These are phyloP conservation scores for Amanita molliuscula DNA, from an alignment of 768 basidiomycete genomes.

Conservation along the genomic window DNA sequence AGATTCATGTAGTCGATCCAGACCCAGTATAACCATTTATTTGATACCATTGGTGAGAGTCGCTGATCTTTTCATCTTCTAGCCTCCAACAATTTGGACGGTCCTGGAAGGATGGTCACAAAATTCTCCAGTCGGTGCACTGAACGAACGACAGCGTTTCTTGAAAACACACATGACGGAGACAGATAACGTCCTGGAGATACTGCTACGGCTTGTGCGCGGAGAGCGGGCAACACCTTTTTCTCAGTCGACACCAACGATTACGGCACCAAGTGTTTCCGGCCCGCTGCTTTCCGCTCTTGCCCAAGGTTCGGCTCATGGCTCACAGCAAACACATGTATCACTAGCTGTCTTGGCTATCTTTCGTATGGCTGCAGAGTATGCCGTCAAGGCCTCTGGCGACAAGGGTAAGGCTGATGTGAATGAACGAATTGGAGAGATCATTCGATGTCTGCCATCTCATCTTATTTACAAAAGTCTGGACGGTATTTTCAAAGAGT, in stretches of 20 bases:
- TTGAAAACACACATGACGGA: slow-evolving; percentile 80
- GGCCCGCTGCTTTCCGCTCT: slow-evolving; percentile 67
- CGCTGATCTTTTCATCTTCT: slow-evolving; percentile 5
- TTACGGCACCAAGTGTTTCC: slow-evolving; percentile 51
- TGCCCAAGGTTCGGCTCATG: slow-evolving; percentile 68
- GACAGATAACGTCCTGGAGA: slow-evolving; percentile 85
- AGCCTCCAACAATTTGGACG: slow-evolving; percentile 90
- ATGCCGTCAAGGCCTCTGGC: slow-evolving; percentile 59
- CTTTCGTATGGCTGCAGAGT: slow-evolving; percentile 77
- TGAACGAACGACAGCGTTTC: slow-evolving; percentile 78
- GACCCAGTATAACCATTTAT: slow-evolving; percentile 64
- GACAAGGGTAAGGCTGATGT: slow-evolving; percentile 63
- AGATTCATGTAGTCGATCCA: slow-evolving; percentile 85
- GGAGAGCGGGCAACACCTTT: slow-evolving; percentile 76
- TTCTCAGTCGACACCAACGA: slow-evolving; percentile 49
- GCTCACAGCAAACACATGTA: slow-evolving; percentile 87
- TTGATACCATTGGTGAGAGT: background rate
- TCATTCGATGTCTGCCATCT: slow-evolving; percentile 81
- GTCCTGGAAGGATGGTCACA: slow-evolving; percentile 84
- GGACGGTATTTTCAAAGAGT: slow-evolving; percentile 93
- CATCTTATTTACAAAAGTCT: slow-evolving; percentile 84
- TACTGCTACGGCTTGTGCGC: slow-evolving; percentile 83
- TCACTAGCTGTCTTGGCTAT: slow-evolving; percentile 89
- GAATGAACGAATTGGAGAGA: slow-evolving; percentile 74
- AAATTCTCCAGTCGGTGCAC: slow-evolving; percentile 70